A percentile compares a stretch with the other conserved stretches of the same genome.
Conservation (phyloP, 2,329 filamentous ascomycete genomes). For the Chaetomium strumarium region DNA sequence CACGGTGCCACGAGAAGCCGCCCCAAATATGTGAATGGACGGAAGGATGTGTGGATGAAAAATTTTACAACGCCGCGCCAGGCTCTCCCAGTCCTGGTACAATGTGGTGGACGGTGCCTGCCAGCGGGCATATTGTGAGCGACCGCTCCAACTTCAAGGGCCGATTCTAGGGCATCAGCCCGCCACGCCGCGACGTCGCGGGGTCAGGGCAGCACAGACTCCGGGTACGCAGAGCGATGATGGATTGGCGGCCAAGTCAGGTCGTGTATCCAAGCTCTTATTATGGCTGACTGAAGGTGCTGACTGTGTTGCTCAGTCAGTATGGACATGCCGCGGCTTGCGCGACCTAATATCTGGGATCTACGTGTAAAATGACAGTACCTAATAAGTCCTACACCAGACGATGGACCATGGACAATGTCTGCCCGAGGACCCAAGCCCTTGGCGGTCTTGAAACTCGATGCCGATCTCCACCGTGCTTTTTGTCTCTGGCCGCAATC, state of each 20-base stretch:
- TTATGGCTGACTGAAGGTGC: constrained; percentile 1
- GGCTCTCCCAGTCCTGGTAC: no score
- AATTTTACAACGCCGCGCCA: constrained; percentile 11
- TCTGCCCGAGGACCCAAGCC: constrained; percentile 5
- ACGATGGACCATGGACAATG: background rate
- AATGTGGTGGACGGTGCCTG: no score
- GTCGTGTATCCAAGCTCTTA: background rate
- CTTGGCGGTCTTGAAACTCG: constrained; percentile 18
- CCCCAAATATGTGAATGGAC: constrained; percentile 14
- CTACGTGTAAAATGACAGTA: no score
- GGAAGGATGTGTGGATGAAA: constrained; percentile 6
- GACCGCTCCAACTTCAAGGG: constrained; percentile 4
- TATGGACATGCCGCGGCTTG: background rate
- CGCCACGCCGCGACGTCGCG: background rate
- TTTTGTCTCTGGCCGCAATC: constrained; percentile 1
- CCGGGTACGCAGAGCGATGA: background rate
- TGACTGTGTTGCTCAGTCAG: background rate
- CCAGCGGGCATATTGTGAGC: no score
- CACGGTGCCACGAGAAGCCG: constrained; percentile 3
- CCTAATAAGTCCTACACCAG: no score
- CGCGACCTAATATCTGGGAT: background rate
- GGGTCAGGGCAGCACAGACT: background rate
- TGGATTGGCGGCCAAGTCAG: background rate
- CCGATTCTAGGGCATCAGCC: constrained; percentile 8
- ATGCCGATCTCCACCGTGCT: constrained; percentile 12